phyloP scores from a whole-genome alignment of 2,329 filamentous ascomycete genomes.

The Ophiostoma ips region DNA sequence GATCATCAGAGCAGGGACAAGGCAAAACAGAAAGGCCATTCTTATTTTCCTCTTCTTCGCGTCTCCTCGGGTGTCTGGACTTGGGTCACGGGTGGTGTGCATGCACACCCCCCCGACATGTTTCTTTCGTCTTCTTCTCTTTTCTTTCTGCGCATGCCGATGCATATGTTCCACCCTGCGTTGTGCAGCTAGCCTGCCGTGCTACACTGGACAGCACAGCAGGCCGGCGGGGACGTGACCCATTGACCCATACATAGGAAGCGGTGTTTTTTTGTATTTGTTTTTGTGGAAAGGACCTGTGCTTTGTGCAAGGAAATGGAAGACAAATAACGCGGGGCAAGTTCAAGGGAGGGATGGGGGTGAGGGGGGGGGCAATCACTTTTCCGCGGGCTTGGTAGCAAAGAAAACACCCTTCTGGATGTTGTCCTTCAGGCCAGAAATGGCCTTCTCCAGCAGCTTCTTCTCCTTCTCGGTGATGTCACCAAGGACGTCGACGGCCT shows the following conservation, averaged over 20 bases:
- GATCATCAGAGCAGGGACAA: background rate
- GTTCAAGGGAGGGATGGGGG: background rate
- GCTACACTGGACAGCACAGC: conserved; percentile 5
- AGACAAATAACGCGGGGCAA: background rate
- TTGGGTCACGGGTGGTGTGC: too few species aligned
- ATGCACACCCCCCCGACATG: too few species aligned
- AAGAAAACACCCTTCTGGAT: conserved; percentile 91
- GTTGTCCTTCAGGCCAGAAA: conserved; percentile 76
- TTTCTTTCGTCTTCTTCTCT: background rate
- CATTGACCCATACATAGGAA: background rate
- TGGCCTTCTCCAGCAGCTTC: conserved; percentile 62
- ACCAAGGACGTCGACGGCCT: conserved; percentile 66
- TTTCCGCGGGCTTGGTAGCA: conserved; percentile 73
- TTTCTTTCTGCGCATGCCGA: background rate
- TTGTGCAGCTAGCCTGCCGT: background rate
- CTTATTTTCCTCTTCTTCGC: conserved; percentile 1
- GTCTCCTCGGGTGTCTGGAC: too few species aligned
- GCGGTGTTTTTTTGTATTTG: background rate
- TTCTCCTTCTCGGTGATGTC: conserved; percentile 77
- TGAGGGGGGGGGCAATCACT: conserved; percentile 47
- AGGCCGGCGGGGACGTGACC: background rate
- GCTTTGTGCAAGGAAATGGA: background rate
- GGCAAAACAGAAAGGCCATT: background rate
- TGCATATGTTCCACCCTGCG: background rate
- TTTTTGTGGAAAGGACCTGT: background rate